Conservation (phyloP, 306 rosid species). For the Ammopiptanthus mongolicus region DNA sequence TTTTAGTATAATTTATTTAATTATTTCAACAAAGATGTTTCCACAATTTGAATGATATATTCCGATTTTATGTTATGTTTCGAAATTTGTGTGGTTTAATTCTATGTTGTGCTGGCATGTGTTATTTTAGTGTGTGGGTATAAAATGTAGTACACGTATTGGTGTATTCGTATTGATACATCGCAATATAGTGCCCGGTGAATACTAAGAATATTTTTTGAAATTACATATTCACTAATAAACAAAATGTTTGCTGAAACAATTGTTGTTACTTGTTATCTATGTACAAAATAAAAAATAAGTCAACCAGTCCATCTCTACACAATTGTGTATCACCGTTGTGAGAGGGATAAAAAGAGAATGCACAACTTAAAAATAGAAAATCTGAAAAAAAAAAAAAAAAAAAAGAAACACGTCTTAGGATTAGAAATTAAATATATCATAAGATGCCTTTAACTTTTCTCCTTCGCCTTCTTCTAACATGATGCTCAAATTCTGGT, state of each 20-base stretch:
- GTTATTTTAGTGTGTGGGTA: no score
- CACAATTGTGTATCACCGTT: not conserved
- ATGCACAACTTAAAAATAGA: not conserved
- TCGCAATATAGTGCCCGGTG: no score
- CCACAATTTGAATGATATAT: no score
- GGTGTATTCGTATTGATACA: no score
- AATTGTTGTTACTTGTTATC: not conserved
- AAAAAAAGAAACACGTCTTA: not conserved
- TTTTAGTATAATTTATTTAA: no score
- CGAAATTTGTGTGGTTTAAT: no score
- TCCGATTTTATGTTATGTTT: no score
- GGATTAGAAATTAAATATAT: not conserved
- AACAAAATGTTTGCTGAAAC: not conserved
- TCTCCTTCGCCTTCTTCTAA: not conserved
- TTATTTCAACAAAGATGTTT: no score
- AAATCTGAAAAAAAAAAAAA: no score
- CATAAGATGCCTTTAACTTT: not conserved
- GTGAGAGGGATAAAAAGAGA: not conserved
- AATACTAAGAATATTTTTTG: no score
- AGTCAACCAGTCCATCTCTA: not conserved
- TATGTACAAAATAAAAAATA: not conserved
- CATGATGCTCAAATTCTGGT: slow-evolving; percentile 14
- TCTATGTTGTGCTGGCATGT: no score
- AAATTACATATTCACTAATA: not conserved
- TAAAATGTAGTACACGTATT: no score